Evolutionary conservation across 352 stramenopile genomes (phyloP).

Genomic region (Salisapilia sapeloensis): DNA sequence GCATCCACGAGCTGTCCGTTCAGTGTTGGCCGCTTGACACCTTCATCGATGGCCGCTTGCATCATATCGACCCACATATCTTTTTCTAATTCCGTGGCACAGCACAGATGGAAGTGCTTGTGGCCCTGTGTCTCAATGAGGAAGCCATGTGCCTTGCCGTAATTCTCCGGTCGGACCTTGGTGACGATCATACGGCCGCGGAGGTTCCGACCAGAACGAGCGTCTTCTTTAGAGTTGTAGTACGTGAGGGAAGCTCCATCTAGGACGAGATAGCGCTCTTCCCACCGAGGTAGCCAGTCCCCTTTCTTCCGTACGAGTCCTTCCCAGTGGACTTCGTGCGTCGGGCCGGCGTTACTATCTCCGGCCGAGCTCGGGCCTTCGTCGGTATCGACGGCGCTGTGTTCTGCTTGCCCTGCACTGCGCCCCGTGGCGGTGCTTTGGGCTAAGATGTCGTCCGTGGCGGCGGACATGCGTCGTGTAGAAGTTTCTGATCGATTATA

Average conservation of each 20-base stretch:
- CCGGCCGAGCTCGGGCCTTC: too few relatives aligned
- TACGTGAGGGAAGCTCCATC: conserved; percentile 70
- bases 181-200: conserved; percentile 68
- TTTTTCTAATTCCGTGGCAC: conserved; percentile 73
- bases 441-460: too few relatives aligned
- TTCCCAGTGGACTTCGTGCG: conserved; percentile 76
- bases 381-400: too few relatives aligned
- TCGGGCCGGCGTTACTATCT: conserved; percentile 15
- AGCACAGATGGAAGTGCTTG: conserved; percentile 81
- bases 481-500: too few relatives aligned
- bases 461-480: too few relatives aligned
- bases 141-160: conserved; percentile 78
- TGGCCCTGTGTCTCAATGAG: conserved; percentile 76
- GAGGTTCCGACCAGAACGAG: conserved; percentile 58
- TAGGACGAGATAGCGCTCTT: conserved; percentile 77
- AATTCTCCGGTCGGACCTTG: conserved; percentile 71
- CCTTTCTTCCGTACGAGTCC: conserved; percentile 82
- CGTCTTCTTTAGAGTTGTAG: conserved; percentile 80
- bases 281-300: conserved; percentile 81
- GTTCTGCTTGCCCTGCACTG: too few relatives aligned
- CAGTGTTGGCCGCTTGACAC: conserved; percentile 13
- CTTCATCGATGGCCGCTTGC: conserved; percentile 74
- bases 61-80: conserved; percentile 88
- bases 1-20: conserved; percentile 6
- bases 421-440: too few relatives aligned